These are phyloP conservation scores for Lactifluus echinatus DNA, from an alignment of 768 basidiomycete genomes.

Conservation along the genomic window DNA sequence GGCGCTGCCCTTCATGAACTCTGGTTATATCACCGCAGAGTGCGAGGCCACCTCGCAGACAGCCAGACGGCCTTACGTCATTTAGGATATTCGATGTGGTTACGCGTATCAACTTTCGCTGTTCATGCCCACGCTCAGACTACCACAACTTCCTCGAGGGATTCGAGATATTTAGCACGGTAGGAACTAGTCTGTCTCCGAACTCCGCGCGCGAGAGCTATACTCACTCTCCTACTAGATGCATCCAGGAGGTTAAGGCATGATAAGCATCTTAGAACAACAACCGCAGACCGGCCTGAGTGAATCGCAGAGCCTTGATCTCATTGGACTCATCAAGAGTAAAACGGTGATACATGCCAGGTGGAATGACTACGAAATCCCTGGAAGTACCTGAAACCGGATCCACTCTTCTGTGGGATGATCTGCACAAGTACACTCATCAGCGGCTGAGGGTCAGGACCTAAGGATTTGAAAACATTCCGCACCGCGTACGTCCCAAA, in stretches of 20 bases:
- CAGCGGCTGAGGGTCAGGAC: background rate
- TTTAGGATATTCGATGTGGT: background rate
- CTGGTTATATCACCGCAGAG: conserved; percentile 4
- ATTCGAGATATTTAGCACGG: conserved; percentile 54
- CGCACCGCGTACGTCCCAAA: conserved; percentile 85
- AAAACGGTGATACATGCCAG: conserved; percentile 93
- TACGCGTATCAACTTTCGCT: background rate
- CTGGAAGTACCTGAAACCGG: conserved; percentile 61
- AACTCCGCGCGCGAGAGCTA: conserved; percentile 63
- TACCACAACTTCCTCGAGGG: too few species aligned
- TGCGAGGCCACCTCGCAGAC: background rate
- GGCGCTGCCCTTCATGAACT: conserved; percentile 4
- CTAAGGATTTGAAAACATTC: background rate
- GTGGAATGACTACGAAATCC: conserved; percentile 84
- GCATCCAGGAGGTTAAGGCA: background rate
- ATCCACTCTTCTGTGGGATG: conserved; percentile 69
- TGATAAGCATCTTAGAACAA: too few species aligned
- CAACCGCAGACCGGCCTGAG: conserved; percentile 62
- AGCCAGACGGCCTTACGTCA: background rate
- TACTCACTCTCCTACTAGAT: conserved; percentile 85
- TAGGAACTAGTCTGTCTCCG: conserved; percentile 58
- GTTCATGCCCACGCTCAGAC: background rate
- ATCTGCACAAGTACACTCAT: conserved; percentile 37
- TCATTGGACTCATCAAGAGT: conserved; percentile 70
- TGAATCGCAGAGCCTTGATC: conserved; percentile 73